phyloP scores from a whole-genome alignment of 2,329 filamentous ascomycete genomes.

The Penicillium sp. region DNA sequence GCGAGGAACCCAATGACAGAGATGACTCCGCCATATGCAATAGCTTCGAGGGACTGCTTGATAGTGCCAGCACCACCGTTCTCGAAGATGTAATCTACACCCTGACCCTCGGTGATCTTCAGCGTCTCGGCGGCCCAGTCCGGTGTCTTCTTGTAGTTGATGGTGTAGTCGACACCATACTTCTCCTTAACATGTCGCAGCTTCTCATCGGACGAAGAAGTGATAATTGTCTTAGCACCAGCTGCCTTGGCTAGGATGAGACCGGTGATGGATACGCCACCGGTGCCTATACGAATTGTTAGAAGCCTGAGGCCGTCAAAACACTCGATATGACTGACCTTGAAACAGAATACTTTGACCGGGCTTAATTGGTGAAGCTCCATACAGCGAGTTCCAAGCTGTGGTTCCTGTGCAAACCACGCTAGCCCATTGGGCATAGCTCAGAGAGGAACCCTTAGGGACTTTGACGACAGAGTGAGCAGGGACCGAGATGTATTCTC shows the following conservation, averaged over 20 bases:
- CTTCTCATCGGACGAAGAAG: conserved; percentile 46
- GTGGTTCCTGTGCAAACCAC: conserved; percentile 44
- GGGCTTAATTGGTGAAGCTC: conserved; percentile 25
- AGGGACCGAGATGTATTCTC: conserved; percentile 41
- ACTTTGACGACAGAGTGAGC: conserved; percentile 36
- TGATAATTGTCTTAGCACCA: conserved; percentile 48
- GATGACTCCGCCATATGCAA: conserved; percentile 7
- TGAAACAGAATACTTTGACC: conserved; percentile 20
- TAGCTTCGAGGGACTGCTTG: conserved; percentile 26
- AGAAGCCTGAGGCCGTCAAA: conserved; percentile 1
- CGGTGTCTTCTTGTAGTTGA: conserved; percentile 49
- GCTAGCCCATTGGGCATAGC: conserved; percentile 34
- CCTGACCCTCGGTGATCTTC: conserved; percentile 39
- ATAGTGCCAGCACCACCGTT: conserved; percentile 47
- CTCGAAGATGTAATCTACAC: conserved; percentile 47
- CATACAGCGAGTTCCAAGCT: conserved; percentile 48
- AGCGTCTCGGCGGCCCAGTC: neutral
- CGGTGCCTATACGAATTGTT: conserved; percentile 39
- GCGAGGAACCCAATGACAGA: conserved; percentile 12
- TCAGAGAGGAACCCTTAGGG: conserved; percentile 28
- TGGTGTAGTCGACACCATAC: conserved; percentile 43
- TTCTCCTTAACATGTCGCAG: conserved; percentile 31
- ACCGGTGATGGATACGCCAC: conserved; percentile 45
- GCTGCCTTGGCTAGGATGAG: conserved; percentile 48
- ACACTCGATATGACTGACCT: conserved; percentile 23